Evolutionary conservation across 331 rosid species (phyloP).

Genomic region (Erythrophleum ivorense): DNA sequence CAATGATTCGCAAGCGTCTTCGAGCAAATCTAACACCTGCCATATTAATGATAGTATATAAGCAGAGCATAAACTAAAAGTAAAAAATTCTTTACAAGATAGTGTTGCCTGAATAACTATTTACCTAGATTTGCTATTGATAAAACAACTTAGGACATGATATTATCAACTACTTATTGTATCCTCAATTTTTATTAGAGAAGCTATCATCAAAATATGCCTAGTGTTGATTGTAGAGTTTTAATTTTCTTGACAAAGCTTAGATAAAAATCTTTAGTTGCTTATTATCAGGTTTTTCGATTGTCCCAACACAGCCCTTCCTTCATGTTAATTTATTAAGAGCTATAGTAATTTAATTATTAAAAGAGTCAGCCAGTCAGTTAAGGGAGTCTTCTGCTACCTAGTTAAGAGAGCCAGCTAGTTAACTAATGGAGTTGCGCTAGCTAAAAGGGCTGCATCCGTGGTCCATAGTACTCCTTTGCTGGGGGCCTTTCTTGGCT

Average conservation of each 20-base stretch:
- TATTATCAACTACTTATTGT: background rate
- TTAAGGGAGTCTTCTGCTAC: no score
- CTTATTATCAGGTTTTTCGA: background rate
- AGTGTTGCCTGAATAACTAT: background rate
- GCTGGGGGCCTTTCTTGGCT: no score
- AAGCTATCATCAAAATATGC: background rate
- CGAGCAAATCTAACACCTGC: constrained; percentile 94
- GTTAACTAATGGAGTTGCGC: no score
- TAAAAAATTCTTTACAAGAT: background rate
- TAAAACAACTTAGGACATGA: background rate
- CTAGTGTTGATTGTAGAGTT: background rate
- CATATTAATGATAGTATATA: constrained; percentile 21
- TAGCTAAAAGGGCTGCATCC: no score
- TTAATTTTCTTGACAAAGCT: background rate
- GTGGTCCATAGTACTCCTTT: no score
- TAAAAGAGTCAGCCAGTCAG: no score
- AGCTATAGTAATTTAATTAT: no score
- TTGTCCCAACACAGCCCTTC: background rate
- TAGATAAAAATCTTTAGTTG: background rate
- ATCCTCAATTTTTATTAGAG: background rate
- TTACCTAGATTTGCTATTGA: constrained; percentile 1
- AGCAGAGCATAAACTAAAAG: constrained; percentile 27
- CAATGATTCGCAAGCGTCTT: constrained; percentile 91
- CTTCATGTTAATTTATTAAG: background rate
- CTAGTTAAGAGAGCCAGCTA: no score